Conservation (phyloP, 495 filamentous ascomycete species). For the Aspergillus nidulans region DNA sequence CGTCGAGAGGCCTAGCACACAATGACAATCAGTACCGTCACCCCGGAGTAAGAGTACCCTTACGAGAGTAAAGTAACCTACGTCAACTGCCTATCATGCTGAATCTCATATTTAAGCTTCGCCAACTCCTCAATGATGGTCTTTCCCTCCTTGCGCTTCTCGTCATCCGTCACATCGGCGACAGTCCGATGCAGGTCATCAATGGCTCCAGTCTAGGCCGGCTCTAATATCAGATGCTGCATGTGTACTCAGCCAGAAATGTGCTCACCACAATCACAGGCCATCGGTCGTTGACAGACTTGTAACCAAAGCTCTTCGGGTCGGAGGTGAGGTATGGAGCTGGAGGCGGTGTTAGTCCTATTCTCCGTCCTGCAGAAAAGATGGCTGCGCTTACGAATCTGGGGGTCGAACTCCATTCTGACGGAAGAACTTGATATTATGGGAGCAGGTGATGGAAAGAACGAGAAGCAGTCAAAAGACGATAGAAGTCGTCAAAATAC, state of each 20-base stretch:
- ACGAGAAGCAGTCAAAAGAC: slow-evolving; percentile 8
- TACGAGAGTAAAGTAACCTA: slow-evolving; percentile 36
- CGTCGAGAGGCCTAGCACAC: slow-evolving; percentile 62
- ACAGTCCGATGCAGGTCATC: slow-evolving; percentile 85
- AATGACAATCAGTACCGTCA: background rate
- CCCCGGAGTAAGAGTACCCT: background rate
- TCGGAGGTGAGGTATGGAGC: slow-evolving; percentile 77
- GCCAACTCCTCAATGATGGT: slow-evolving; percentile 74
- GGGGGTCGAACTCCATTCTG: slow-evolving; percentile 59
- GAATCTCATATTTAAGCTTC: slow-evolving; percentile 89
- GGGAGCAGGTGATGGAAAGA: slow-evolving; percentile 5
- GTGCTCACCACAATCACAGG: slow-evolving; percentile 78
- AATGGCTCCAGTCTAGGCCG: slow-evolving; percentile 77
- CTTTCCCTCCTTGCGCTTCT: slow-evolving; percentile 76
- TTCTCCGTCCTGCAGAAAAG: background rate
- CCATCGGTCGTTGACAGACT: slow-evolving; percentile 82
- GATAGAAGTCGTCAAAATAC: background rate
- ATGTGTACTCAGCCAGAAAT: background rate
- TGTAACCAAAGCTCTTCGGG: slow-evolving; percentile 78
- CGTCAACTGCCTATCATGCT: slow-evolving; percentile 82
- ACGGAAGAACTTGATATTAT: background rate
- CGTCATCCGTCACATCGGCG: slow-evolving; percentile 43
- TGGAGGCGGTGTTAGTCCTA: slow-evolving; percentile 33
- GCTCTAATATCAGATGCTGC: background rate
- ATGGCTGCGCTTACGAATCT: slow-evolving; percentile 48